Percentiles rank a stretch among this genome's conserved stretches.
phyloP scores from a whole-genome alignment of 129 eudicot genomes.

The Apium graveolens region DNA sequence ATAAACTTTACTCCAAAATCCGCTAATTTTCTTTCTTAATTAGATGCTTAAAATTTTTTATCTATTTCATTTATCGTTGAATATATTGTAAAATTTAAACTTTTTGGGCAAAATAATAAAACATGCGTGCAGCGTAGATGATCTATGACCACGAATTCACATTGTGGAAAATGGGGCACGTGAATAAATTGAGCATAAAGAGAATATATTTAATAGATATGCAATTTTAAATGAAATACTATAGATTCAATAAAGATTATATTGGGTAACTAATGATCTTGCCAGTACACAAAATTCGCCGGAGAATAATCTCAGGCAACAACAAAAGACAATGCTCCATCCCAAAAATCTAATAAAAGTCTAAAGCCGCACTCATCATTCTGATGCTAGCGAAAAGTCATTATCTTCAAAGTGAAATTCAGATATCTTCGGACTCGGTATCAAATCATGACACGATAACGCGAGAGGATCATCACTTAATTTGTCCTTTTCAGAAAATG shows the following conservation, averaged over 20 bases:
- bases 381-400: neutral
- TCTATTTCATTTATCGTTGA: neutral
- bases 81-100: neutral
- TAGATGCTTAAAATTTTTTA: neutral
- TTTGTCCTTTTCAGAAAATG: neutral
- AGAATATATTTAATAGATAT: neutral
- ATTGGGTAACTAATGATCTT: neutral
- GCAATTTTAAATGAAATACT: neutral
- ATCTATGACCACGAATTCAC: neutral
- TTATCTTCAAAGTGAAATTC: neutral
- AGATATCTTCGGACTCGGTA: neutral
- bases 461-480: neutral
- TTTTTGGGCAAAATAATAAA: neutral
- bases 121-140: neutral
- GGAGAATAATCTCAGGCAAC: neutral
- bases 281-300: neutral
- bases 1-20: neutral
- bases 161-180: neutral
- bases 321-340: neutral
- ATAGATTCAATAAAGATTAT: neutral
- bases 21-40: too few species aligned
- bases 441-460: neutral
- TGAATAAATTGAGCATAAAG: neutral
- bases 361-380: neutral
- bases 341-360: neutral